Evolutionary conservation across 2,329 filamentous ascomycete genomes (phyloP).

Genomic region (Trichoderma guizhouense): DNA sequence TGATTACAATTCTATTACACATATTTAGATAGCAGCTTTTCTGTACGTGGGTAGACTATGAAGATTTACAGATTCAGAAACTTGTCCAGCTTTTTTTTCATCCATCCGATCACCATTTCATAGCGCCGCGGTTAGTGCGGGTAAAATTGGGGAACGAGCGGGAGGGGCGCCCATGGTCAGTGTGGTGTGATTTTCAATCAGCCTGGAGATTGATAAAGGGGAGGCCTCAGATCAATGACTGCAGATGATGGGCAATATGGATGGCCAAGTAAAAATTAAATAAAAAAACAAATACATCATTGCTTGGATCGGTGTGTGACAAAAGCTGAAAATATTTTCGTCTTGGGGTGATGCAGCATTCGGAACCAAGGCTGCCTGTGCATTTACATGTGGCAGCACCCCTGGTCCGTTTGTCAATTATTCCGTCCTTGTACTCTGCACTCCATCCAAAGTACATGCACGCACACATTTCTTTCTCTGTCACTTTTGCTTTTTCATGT

Average conservation of each 20-base stretch:
- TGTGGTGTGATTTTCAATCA: background rate
- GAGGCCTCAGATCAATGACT: background rate
- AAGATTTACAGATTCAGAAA: background rate
- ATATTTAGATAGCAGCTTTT: background rate
- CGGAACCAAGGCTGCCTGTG: background rate
- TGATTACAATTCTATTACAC: background rate
- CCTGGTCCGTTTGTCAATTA: background rate
- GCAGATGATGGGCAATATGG: background rate
- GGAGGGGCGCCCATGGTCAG: background rate
- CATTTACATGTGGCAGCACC: background rate
- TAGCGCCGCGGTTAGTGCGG: constrained; percentile 6
- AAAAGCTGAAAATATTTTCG: background rate
- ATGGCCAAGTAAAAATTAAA: background rate
- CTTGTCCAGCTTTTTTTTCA: background rate
- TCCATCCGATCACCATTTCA: background rate
- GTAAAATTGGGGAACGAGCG: constrained; percentile 3
- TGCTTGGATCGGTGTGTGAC: background rate
- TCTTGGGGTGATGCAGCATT: background rate
- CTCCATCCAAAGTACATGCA: background rate
- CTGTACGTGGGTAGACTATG: background rate
- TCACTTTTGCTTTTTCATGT: background rate
- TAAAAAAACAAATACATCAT: background rate
- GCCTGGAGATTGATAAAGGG: background rate
- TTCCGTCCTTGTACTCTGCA: background rate
- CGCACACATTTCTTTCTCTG: background rate